Evolutionary conservation across 2,329 filamentous ascomycete species (phyloP), one percentile per base, ranked within the genome.

Genomic region (Fusarium bactridioides): DNA sequence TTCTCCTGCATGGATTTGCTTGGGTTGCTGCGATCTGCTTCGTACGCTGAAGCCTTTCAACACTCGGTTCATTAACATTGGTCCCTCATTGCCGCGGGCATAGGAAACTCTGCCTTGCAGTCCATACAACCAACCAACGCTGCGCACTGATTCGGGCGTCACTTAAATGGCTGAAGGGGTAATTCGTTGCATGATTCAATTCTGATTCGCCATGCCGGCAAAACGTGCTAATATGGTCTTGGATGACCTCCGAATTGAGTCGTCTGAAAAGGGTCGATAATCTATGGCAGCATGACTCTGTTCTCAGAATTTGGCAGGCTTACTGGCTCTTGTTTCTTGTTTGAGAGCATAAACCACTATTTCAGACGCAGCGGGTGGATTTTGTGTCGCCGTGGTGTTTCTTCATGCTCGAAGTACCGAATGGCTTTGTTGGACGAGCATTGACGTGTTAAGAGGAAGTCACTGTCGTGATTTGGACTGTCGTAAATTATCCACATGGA

Each of bases 401-500:
- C 45, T 48, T 48, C 38, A 44, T 21, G 31, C 43, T 53, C 38
- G 54, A 41, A 48, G 51, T 40, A 38, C 41, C 54, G 48, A 27
- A 47, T 54, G 48, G 38, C 23, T 31, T 31, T 23, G 56, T 45
- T 55, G 50, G 59, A 53, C 38, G 55, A 57, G 57, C 60, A 63
- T 61, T 70, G 40, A 57, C 25, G 45, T 57, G 31, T 48, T 45
- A 54, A 58, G 69, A 65, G 72, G 64, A 61, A 60, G 41, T 45
- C 41, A 33, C 65, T 58, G 66, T 58, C 43, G 51, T 64, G 55
- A 37, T 31, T 38, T 40, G 35, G 53, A 50, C 58, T 67, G 69
- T 79, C 79, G 78, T 80, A 82, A 82, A 80, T 78, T 50, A 80
- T 81, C 79, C 79, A 72, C 64, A 73, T 73, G 79, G 79, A 80